Evolutionary conservation across 2,329 filamentous ascomycete species (phyloP), one percentile per base, ranked within the genome.

Genomic region (Ophiobolus disseminans): DNA sequence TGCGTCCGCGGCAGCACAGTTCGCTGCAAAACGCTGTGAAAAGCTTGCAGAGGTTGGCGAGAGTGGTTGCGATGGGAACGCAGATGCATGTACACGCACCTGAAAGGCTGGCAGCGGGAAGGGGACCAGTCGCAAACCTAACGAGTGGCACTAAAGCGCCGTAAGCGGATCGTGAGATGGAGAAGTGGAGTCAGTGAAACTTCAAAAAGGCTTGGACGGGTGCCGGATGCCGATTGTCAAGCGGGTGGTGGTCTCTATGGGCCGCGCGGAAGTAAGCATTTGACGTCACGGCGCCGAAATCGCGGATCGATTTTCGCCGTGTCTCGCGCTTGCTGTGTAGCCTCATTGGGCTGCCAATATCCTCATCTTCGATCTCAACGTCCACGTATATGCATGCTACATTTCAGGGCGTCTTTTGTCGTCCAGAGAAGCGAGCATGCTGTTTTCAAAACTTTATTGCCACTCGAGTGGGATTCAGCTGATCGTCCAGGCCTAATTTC

Each of bases 11-110:
- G 40, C 40, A 31, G 41, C 45, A 39, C 57, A 37, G 42, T 41
- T 50, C 48, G 37, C 45, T 43, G 45, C 37, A 47, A 50, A 41
- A 32, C 46, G 42, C 41, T 50, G n/a, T 9, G 25, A 10, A 14
- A 32, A 41, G 48, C 30, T 38, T 37, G 14, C 14, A 32, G 43
- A 39, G 43, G 43, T 14, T 45, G 43, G 43, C 35, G 21, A 6
- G 28, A 8, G 42, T 25, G 26, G 42, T 34, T 40, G 43, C 43
- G 35, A 38, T 45, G 25, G 26, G 21, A 34, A 20, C n/a, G 16
- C 35, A 28, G n/a, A 39, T 26, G 26, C 26, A 22, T 14, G 9
- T 14, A 28, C 30, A 32, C 8, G 9, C n/a, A 3, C 8, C n/a
- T 32, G 3, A 14, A 32, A 14, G 10, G n/a, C 30, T 13, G n/a